phyloP scores from a whole-genome alignment of 2,329 filamentous ascomycete genomes.

The Teratosphaeria epicoccoides region DNA sequence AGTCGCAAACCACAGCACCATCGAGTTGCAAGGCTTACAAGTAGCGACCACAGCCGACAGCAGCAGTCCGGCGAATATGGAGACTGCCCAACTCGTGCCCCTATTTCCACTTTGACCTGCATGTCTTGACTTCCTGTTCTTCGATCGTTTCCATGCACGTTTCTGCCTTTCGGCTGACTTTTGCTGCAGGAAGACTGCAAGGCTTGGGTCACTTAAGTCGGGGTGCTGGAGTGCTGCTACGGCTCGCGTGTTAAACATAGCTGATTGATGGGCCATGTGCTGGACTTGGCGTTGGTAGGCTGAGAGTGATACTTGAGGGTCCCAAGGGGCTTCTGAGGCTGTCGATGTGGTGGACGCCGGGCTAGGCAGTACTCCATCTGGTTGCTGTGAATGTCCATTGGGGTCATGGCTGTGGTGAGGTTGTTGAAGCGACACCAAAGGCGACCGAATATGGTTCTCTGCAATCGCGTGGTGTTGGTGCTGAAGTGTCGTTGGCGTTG shows the following conservation, averaged over 20 bases:
- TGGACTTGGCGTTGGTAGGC: slow-evolving; percentile 13
- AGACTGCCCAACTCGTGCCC: slow-evolving; percentile 9
- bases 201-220: slow-evolving; percentile 19
- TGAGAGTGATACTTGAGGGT: slow-evolving; percentile 1
- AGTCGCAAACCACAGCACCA: background rate
- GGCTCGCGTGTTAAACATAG: slow-evolving; percentile 19
- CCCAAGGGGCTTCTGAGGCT: background rate
- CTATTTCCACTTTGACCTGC: background rate
- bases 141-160: slow-evolving; percentile 14
- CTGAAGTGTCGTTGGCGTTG: background rate
- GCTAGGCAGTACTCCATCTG: slow-evolving; percentile 12
- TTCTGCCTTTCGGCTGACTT: slow-evolving; percentile 14
- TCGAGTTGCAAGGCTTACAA: slow-evolving; percentile 17
- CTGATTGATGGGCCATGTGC: slow-evolving; percentile 16
- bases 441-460: slow-evolving; percentile 6
- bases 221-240: slow-evolving; percentile 21
- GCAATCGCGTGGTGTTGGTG: slow-evolving; percentile 2
- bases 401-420: background rate
- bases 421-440: background rate
- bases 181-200: slow-evolving; percentile 19
- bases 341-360: slow-evolving; percentile 8
- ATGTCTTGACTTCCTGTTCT: slow-evolving; percentile 5
- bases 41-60: slow-evolving; percentile 22
- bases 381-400: background rate
- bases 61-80: slow-evolving; percentile 17